Evolutionary conservation across 1,139 yeast species (phyloP).

Genomic region (Kurtzmaniella natalensis): DNA sequence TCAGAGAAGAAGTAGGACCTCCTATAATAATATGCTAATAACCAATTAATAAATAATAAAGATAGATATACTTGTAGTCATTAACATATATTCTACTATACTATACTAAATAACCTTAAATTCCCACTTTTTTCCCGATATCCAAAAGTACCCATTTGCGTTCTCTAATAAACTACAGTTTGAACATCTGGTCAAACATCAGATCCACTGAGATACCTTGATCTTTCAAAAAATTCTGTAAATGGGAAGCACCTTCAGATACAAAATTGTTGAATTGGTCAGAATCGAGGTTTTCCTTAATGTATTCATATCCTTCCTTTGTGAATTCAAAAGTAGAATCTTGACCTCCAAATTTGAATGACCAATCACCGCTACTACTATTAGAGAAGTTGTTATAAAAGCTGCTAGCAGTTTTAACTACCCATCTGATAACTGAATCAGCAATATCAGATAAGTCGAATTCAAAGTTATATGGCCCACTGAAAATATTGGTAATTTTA

Average conservation of each 20-base stretch:
- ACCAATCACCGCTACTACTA: background rate
- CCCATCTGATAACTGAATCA: conserved; percentile 5
- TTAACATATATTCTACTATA: too few relatives aligned
- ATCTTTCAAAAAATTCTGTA: conserved; percentile 9
- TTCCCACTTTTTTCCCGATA: background rate
- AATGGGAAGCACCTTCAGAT: conserved; percentile 12
- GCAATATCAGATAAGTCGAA: conserved; percentile 7
- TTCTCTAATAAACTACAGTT: too few relatives aligned
- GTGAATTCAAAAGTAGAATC: conserved; percentile 7
- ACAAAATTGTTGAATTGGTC: conserved; percentile 15
- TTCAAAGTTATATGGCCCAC: background rate
- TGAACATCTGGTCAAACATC: too few relatives aligned
- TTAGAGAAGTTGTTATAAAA: background rate
- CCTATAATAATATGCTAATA: too few relatives aligned
- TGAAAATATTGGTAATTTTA: conserved; percentile 1
- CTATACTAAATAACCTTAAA: background rate
- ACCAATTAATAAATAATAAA: too few relatives aligned
- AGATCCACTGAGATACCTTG: conserved; percentile 7
- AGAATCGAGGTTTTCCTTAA: conserved; percentile 15
- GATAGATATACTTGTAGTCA: too few relatives aligned
- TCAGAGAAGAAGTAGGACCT: too few relatives aligned
- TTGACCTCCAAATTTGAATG: conserved; percentile 5
- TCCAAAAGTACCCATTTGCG: too few relatives aligned
- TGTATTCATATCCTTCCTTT: conserved; percentile 16
- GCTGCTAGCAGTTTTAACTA: background rate